Evolutionary conservation across 192 early-diverging fungal species (phyloP), one percentile per base, ranked within the genome.

Genomic region (Pilaira anomala): DNA sequence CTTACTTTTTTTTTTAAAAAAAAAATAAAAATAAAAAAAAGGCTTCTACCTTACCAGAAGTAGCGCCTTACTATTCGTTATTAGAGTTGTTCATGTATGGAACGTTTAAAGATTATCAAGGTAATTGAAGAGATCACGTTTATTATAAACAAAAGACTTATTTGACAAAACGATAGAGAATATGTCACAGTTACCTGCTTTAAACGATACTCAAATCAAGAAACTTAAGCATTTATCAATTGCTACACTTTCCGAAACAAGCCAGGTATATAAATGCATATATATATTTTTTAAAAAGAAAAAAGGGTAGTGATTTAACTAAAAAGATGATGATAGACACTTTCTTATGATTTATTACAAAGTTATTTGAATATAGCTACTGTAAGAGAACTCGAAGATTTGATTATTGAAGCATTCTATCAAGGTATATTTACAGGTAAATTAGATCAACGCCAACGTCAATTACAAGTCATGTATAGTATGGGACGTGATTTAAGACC

Each of bases 321-420:
- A 22, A 16, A 12, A 33, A 56, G 8, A 24, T 12, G 7, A 24
- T 21, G 36, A 21, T 65, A 93, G 91, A 87, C 84, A 4, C 79
- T 94, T 42, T 74, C 80, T 8, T 94, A 94, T 57, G 71, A 80
- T 14, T 53, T 66, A 12, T 77, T 94, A 48, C 74, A 87, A 41
- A 26, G 75, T n/a, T 78, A 82, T 28, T 77, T 94, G 12, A 80
- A 90, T 54, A 85, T 94, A 60, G 50, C 81, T n/a, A 91, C 86
- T 60, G 83, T 93, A 8, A 82, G 93, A 36, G 86, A 92, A 48
- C 75, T 94, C 33, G 93, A 94, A 62, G 93, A 94, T 71, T 72
- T 94, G 54, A 89, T 94, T 65, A 94, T 94, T 62, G 89, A 91
- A 51, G 85, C 90, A 25, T 86, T 94, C 30, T 93, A 94, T 57